Evolutionary conservation across 306 rosid genomes (phyloP).

Genomic region (Hippophae gyantsensis): DNA sequence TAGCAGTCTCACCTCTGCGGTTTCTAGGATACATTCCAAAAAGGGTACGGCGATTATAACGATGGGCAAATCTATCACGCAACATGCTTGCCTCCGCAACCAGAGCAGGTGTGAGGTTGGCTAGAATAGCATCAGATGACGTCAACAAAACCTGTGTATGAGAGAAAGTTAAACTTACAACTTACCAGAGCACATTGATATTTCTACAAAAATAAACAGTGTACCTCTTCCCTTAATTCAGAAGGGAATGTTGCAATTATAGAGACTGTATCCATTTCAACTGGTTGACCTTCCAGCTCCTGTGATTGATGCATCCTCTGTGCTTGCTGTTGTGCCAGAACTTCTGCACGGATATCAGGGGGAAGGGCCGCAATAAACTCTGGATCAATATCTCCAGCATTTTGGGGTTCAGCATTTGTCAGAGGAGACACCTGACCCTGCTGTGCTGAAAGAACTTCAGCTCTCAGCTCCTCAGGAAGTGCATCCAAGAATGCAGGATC

Average conservation of each 20-base stretch:
- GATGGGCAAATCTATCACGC: conserved; percentile 92
- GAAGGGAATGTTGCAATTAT: conserved; percentile 98
- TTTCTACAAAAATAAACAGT: not conserved
- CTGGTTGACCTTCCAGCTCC: conserved; percentile 97
- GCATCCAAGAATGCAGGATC: conserved; percentile 97
- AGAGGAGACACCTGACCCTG: conserved; percentile 82
- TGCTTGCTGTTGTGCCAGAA: conserved; percentile 93
- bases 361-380: conserved; percentile 99
- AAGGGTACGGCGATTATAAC: conserved; percentile 81
- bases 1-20: conserved; percentile 89
- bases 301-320: conserved; percentile 89
- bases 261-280: conserved; percentile 95
- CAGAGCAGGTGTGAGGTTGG: conserved; percentile 95
- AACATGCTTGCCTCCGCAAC: conserved; percentile 95
- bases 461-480: conserved; percentile 94
- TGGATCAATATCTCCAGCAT: conserved; percentile 86
- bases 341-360: conserved; percentile 93
- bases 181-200: conserved; percentile 8
- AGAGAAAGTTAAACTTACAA: not conserved
- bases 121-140: conserved; percentile 90
- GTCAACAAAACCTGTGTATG: conserved; percentile 75
- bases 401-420: conserved; percentile 61
- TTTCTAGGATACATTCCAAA: conserved; percentile 90
- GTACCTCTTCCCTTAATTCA: conserved; percentile 89
- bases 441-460: conserved; percentile 92